A percentile compares a stretch with the other conserved stretches of the same genome.
Conservation (phyloP, 345 rosid genomes). For the Populus tremula region DNA sequence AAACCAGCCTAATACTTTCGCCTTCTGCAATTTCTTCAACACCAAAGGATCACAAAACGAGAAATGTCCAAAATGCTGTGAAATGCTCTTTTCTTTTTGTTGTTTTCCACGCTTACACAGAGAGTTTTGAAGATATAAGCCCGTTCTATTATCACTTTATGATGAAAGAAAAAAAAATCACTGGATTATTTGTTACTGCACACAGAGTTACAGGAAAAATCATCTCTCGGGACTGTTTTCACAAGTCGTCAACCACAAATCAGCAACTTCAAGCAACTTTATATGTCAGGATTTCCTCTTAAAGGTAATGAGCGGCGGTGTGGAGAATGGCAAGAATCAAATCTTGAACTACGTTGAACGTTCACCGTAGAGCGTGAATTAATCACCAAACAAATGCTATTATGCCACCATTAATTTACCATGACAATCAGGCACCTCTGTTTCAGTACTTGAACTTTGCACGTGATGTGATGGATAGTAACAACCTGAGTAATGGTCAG, state of each 20-base stretch:
- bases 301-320: constrained; percentile 29
- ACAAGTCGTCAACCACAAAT: constrained; percentile 26
- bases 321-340: constrained; percentile 46
- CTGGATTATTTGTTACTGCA: constrained; percentile 69
- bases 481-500: constrained; percentile 61
- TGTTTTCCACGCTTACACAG: not conserved
- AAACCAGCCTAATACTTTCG: not conserved
- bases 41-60: not conserved
- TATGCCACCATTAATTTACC: constrained; percentile 44
- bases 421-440: constrained; percentile 56
- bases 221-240: constrained; percentile 29
- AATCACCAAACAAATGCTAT: constrained; percentile 28
- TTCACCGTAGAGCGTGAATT: constrained; percentile 23
- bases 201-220: constrained; percentile 66
- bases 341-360: constrained; percentile 26
- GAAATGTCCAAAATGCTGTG: not conserved
- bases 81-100: not conserved
- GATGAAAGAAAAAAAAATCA: constrained; percentile 27
- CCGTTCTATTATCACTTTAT: constrained; percentile 35
- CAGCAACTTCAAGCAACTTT: constrained; percentile 17
- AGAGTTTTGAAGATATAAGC: constrained; percentile 21
- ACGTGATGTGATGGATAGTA: constrained; percentile 44
- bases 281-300: constrained; percentile 27
- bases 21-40: not conserved
- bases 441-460: constrained; percentile 41